A percentile compares a stretch with the other conserved stretches of the same genome.
phyloP scores from a whole-genome alignment of 2,329 filamentous ascomycete genomes.

The Trichoderma citrinoviride region DNA sequence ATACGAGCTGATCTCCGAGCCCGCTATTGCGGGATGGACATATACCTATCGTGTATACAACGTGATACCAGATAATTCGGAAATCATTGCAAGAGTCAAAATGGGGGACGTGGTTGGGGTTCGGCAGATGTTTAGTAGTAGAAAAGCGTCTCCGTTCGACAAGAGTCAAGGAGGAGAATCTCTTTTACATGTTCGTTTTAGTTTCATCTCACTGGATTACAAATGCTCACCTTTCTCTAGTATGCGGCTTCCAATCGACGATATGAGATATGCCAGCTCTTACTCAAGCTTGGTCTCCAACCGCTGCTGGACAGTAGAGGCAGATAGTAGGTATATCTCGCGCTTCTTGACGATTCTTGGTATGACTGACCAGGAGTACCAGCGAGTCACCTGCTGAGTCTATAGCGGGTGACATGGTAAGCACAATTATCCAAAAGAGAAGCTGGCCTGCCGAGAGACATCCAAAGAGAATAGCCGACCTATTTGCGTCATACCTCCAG shows the following conservation, averaged over 20 bases:
- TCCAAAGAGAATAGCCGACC: background rate
- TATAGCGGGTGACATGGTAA: background rate
- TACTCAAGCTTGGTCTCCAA: conserved; percentile 24
- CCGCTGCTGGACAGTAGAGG: conserved; percentile 13
- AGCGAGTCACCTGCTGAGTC: background rate
- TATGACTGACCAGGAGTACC: too few species aligned
- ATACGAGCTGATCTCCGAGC: conserved; percentile 23
- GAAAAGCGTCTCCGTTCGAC: conserved; percentile 30
- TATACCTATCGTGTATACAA: conserved; percentile 29
- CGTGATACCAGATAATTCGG: conserved; percentile 20
- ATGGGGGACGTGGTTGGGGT: conserved; percentile 26
- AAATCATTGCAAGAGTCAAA: conserved; percentile 22
- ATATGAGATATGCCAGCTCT: conserved; percentile 24
- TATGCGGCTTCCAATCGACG: conserved; percentile 12
- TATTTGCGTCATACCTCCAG: conserved; percentile 27
- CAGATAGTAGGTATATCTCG: background rate
- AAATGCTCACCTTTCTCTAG: conserved; percentile 19
- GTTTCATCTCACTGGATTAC: background rate
- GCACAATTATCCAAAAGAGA: background rate
- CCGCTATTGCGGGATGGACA: conserved; percentile 24
- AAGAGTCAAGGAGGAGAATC: conserved; percentile 14
- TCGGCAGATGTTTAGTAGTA: conserved; percentile 25
- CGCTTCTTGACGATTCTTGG: too few species aligned
- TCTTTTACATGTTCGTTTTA: conserved; percentile 27
- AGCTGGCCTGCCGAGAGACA: background rate